Percentiles rank a stretch among this genome's conserved stretches.
These are phyloP conservation scores for Kodamaea derodonti DNA, from an alignment of 1,139 yeast genomes.

Conservation along the genomic window DNA sequence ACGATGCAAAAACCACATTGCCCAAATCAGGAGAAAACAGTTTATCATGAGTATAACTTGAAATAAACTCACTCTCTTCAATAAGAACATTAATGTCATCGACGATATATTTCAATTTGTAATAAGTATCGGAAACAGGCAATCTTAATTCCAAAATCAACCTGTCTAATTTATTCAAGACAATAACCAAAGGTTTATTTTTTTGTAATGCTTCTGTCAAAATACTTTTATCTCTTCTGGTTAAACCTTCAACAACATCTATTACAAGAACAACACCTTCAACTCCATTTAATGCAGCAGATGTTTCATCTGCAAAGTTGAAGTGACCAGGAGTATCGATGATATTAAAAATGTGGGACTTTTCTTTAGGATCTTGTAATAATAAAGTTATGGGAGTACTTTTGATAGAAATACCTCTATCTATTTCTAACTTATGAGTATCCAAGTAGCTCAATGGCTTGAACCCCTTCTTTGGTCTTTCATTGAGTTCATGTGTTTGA, in stretches of 20 bases:
- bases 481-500: constrained; percentile 48
- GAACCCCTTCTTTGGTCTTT: not conserved
- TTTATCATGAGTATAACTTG: constrained; percentile 24
- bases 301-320: constrained; percentile 73
- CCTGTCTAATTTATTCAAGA: constrained; percentile 83
- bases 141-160: constrained; percentile 71
- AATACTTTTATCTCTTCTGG: constrained; percentile 46
- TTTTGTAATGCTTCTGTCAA: constrained; percentile 47
- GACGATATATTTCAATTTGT: constrained; percentile 60
- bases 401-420: constrained; percentile 68
- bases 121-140: constrained; percentile 71
- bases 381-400: constrained; percentile 61
- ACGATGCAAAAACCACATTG: constrained; percentile 74
- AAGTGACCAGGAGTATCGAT: constrained; percentile 92
- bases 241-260: constrained; percentile 84
- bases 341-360: constrained; percentile 58
- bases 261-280: constrained; percentile 71
- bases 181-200: constrained; percentile 52
- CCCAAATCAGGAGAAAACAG: constrained; percentile 57
- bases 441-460: constrained; percentile 64
- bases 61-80: constrained; percentile 21
- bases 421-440: constrained; percentile 63
- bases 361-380: constrained; percentile 51
- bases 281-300: constrained; percentile 51
- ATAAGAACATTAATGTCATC: constrained; percentile 60